phyloP scores from a whole-genome alignment of 108 stramenopile species.

The Parietichytrium sp. region DNA sequence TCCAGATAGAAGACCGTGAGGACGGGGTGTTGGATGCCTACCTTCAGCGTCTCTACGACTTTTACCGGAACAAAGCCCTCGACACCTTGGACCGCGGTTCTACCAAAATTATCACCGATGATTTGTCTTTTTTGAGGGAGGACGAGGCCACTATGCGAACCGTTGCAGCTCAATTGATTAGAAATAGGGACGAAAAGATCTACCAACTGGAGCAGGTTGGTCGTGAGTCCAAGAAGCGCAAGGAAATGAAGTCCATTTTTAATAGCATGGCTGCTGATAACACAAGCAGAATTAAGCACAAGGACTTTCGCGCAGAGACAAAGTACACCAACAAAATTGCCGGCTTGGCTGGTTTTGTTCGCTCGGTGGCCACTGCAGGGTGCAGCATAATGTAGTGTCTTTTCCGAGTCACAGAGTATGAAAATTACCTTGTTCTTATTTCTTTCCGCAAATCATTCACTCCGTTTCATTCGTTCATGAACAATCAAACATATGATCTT shows the following conservation, averaged over 20 bases:
- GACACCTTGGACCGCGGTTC: conserved; percentile 34
- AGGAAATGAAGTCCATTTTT: conserved; percentile 25
- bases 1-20: conserved; percentile 29
- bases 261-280: conserved; percentile 28
- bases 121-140: neutral
- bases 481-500: too few species aligned
- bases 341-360: conserved; percentile 26
- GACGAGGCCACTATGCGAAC: conserved; percentile 39
- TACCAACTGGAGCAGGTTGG: conserved; percentile 24
- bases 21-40: conserved; percentile 15
- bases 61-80: conserved; percentile 25
- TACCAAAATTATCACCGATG: conserved; percentile 1
- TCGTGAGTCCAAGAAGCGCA: conserved; percentile 19
- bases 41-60: neutral
- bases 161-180: conserved; percentile 10
- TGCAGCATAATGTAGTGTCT: conserved; percentile 27
- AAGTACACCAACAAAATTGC: conserved; percentile 36
- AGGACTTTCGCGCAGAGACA: conserved; percentile 5
- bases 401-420: too few species aligned
- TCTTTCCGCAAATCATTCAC: too few species aligned
- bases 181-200: conserved; percentile 33
- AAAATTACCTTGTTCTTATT: too few species aligned
- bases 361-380: conserved; percentile 27
- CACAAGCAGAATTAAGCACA: neutral
- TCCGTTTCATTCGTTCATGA: too few species aligned